Evolutionary conservation across 106 monocot genomes (phyloP), one percentile per base, ranked within the genome.

Genomic region (Xerophyta viscosa): DNA sequence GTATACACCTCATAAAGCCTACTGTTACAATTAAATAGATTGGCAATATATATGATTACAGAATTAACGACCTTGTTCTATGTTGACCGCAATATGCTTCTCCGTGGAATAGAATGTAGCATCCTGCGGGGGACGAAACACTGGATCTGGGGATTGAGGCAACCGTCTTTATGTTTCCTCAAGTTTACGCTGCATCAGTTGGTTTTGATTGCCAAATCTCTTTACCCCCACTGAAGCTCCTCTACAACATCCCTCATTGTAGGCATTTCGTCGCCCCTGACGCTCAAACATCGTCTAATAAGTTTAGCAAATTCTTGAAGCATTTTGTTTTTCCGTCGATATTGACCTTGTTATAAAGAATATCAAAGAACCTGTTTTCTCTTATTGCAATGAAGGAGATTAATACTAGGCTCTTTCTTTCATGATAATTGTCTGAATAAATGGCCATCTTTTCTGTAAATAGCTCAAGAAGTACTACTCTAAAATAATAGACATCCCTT

Each of bases 181-280:
- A 17, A 14, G n/a, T 3, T 44, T 17, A 14, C 15, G n/a, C 3
- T 44, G 14, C 6, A 17, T 44, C 43, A 3, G 3, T 44, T 4
- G 43, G 43, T 44, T 9, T 44, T 14, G 43, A 14, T 44, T n/a
- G n/a, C n/a, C 4, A 4, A 24, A 48, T 22, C 29, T 55, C 17
- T 24, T 58, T 22, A 58, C 12, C 27, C n/a, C n/a, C 41, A 13
- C 22, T 27, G 37, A 2, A 58, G 43, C 42, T 42, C 24, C 26
- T 27, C 43, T n/a, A 21, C 39, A 11, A 58, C 57, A 20, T 58
- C 42, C 37, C 42, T 41, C 57, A 58, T 58, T n/a, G 14, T 41
- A 11, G 57, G 57, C 41, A 37, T 58, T 43, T 58, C 57, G 5
- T 58, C 57, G 0, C 57, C 57, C 26, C 3, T 58, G 43, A 44